Conservation (phyloP, 2,329 filamentous ascomycete species). For the Hymenoscyphus albidus region DNA sequence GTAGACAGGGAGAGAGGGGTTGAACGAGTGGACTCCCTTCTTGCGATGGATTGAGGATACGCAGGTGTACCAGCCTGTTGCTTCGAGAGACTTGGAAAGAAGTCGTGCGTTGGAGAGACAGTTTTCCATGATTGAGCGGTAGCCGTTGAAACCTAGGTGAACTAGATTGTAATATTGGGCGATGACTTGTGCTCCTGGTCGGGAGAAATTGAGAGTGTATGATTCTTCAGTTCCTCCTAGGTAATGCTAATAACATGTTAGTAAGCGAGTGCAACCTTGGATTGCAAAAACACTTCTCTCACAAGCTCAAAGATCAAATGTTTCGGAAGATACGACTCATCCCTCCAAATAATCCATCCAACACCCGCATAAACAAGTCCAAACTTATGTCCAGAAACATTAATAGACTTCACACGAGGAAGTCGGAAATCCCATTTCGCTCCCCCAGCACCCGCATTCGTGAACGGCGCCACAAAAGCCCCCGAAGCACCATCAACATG, state of each 20-base stretch:
- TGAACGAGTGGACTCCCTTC: slow-evolving; percentile 43
- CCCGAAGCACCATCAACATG: slow-evolving; percentile 61
- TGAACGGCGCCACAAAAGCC: slow-evolving; percentile 60
- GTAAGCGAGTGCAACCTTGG: not conserved
- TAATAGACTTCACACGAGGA: slow-evolving; percentile 62
- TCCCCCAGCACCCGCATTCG: slow-evolving; percentile 50
- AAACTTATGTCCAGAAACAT: slow-evolving; percentile 60
- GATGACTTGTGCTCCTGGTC: slow-evolving; percentile 65
- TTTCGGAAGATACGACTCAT: slow-evolving; percentile 60
- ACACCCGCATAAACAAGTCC: slow-evolving; percentile 64
- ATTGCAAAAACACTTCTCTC: slow-evolving; percentile 26
- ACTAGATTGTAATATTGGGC: slow-evolving; percentile 72
- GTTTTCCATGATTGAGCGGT: slow-evolving; percentile 62
- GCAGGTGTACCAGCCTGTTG: slow-evolving; percentile 62
- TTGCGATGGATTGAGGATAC: slow-evolving; percentile 63
- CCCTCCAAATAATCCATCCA: slow-evolving; percentile 68
- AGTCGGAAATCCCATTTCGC: slow-evolving; percentile 61
- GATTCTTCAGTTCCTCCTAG: slow-evolving; percentile 68
- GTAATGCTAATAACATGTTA: slow-evolving; percentile 42
- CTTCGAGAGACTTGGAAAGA: slow-evolving; percentile 59
- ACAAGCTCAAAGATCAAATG: slow-evolving; percentile 64
- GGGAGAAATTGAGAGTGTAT: slow-evolving; percentile 70
- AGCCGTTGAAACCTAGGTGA: slow-evolving; percentile 64
- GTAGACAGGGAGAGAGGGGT: slow-evolving; percentile 34
- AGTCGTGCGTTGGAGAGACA: slow-evolving; percentile 61